Evolutionary conservation across 2,329 filamentous ascomycete genomes (phyloP).

Genomic region (Fusarium domesticum): DNA sequence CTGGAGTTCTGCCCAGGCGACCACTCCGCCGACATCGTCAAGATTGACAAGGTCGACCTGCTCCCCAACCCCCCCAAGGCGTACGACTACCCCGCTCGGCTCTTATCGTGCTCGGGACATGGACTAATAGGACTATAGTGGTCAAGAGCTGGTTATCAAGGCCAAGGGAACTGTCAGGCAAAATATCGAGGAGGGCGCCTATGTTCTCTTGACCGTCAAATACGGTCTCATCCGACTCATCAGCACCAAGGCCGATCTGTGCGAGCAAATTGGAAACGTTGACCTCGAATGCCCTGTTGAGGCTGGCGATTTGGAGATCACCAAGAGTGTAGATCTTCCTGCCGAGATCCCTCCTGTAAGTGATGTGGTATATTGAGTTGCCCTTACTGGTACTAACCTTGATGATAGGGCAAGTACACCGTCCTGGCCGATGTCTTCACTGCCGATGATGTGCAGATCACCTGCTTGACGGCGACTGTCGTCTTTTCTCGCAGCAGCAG

Average conservation of each 20-base stretch:
- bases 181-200: conserved; percentile 72
- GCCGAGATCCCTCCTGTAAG: conserved; percentile 83
- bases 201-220: conserved; percentile 81
- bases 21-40: conserved; percentile 66
- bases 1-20: conserved; percentile 70
- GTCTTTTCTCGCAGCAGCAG: conserved; percentile 48
- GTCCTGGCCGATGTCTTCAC: conserved; percentile 84
- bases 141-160: conserved; percentile 71
- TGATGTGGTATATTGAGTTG: conserved; percentile 21
- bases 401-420: conserved; percentile 74
- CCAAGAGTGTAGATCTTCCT: conserved; percentile 81
- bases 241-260: conserved; percentile 76
- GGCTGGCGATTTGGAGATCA: conserved; percentile 69
- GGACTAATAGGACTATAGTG: conserved; percentile 52
- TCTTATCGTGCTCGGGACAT: conserved; percentile 1
- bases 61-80: conserved; percentile 80
- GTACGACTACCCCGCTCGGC: conserved; percentile 53
- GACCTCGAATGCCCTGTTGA: conserved; percentile 86
- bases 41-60: conserved; percentile 77
- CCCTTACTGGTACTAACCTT: conserved; percentile 7
- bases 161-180: conserved; percentile 74
- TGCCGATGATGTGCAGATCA: conserved; percentile 69
- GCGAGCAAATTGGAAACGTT: conserved; percentile 84
- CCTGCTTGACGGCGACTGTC: conserved; percentile 78
- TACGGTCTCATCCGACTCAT: conserved; percentile 91